Evolutionary conservation across 176 grass and related monocot species (phyloP), one percentile per base, ranked within the genome.

Genomic region (Cenchrus purpureus): DNA sequence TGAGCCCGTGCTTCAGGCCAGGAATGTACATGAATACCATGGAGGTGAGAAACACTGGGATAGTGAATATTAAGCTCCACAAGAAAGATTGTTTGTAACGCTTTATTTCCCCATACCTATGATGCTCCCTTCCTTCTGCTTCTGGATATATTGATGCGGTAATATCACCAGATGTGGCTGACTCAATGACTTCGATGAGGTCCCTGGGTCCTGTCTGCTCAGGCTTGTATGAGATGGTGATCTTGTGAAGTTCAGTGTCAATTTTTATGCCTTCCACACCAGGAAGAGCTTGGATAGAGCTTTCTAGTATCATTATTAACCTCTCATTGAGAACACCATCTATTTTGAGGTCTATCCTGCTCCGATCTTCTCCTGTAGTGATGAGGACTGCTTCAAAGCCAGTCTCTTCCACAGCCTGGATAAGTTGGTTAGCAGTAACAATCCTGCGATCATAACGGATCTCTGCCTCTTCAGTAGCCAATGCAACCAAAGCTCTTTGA

Each of bases 11-110:
- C 79, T 89, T 94, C 77, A 90, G 87, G 44, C 59, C 79, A 54
- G 91, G 93, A 61, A 98, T 94, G 69, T 98, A 92, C 91, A 95
- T 95, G 86, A 98, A 95, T 49, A 95, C 91, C 96, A 98, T 98
- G 54, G 96, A 95, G 74, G 89, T 92, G 72, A 98, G 91, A 87
- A n/a, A 98, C 74, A 98, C 87, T 1, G 96, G 96, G 60, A 98
- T 72, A 7, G 96, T 95, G 89, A 98, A 98, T 46, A 95, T 55
- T 56, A 95, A 87, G 87, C 96, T 95, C 93, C 85, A 95, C 58
- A 98, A 82, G 79, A 95, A 95, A 88, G 91, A 98, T 45, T 81
- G 56, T n/a, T 66, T 87, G 74, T 98, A 98, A 68, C 91, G 88
- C 53, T 86, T 90, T 76, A 98, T 98, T 89, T 98, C 96, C 59